phyloP scores from a whole-genome alignment of 2,329 filamentous ascomycete species.

The Keithomyces neogunnii region DNA sequence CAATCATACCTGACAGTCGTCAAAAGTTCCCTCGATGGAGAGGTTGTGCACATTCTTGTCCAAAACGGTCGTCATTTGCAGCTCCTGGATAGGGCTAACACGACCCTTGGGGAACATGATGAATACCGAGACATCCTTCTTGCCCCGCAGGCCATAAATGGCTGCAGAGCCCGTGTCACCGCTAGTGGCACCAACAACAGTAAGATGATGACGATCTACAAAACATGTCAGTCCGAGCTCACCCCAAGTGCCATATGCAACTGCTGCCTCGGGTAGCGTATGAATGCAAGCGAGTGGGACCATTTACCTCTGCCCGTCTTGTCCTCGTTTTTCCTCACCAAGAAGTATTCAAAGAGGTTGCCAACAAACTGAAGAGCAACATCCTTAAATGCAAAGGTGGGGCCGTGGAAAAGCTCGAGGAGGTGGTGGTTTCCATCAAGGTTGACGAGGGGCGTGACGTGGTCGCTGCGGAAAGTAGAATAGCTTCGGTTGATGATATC shows the following conservation, averaged over 20 bases:
- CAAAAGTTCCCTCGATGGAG: conserved; percentile 82
- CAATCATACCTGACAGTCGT: conserved; percentile 72
- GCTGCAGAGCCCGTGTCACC: conserved; percentile 90
- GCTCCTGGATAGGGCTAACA: conserved; percentile 86
- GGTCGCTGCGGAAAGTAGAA: conserved; percentile 72
- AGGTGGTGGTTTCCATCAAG: conserved; percentile 71
- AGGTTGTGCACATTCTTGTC: conserved; percentile 92
- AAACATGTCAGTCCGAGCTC: conserved; percentile 12
- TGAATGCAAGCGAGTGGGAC: too few relatives aligned
- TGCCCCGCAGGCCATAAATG: conserved; percentile 88
- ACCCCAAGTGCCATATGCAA: too few relatives aligned
- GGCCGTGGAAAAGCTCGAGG: conserved; percentile 93
- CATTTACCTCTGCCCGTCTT: conserved; percentile 48
- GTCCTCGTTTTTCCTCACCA: conserved; percentile 62
- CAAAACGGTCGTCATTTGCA: conserved; percentile 91
- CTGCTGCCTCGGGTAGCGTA: too few relatives aligned
- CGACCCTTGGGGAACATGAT: conserved; percentile 90
- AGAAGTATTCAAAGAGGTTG: conserved; percentile 90
- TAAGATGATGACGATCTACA: conserved; percentile 66
- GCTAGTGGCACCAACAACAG: conserved; percentile 78
- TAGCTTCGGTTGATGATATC: conserved; percentile 80
- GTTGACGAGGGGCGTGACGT: conserved; percentile 73
- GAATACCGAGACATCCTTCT: conserved; percentile 95
- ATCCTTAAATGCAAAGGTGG: conserved; percentile 94
- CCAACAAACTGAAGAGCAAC: conserved; percentile 91